Evolutionary conservation across 164 flowering plant genomes (phyloP).

Genomic region (Houttuynia cordata): DNA sequence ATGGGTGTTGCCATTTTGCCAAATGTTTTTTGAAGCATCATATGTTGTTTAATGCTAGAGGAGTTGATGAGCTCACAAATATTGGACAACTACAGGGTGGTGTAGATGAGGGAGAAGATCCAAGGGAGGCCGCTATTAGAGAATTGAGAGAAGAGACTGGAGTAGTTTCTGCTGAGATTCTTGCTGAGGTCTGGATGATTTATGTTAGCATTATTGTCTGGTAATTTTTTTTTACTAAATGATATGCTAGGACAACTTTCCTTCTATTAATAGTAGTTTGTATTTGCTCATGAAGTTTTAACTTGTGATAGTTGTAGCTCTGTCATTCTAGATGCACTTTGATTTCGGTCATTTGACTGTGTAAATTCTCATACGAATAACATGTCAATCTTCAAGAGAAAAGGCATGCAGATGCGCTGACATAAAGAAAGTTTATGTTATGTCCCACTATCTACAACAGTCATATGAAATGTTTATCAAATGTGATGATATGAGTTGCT

Average conservation of each 20-base stretch:
- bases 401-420: too few relatives aligned
- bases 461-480: too few relatives aligned
- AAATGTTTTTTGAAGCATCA: background rate
- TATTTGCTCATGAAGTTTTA: background rate
- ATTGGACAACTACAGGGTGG: conserved; percentile 49
- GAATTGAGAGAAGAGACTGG: conserved; percentile 92
- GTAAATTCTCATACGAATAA: too few relatives aligned
- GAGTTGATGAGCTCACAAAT: background rate
- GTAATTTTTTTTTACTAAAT: background rate
- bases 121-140: conserved; percentile 59
- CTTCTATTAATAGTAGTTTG: background rate
- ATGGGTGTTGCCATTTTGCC: background rate
- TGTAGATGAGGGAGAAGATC: conserved; percentile 69
- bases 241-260: background rate
- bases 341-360: too few relatives aligned
- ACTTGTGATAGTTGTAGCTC: too few relatives aligned
- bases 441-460: too few relatives aligned
- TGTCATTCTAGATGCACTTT: too few relatives aligned
- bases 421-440: too few relatives aligned
- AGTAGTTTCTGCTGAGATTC: conserved; percentile 57
- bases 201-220: background rate
- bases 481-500: too few relatives aligned
- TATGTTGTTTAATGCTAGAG: background rate
- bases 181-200: conserved; percentile 45
- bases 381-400: too few relatives aligned